phyloP scores from a whole-genome alignment of 225 moss, liverwort and hornwort species.

The Lunularia cruciata region DNA sequence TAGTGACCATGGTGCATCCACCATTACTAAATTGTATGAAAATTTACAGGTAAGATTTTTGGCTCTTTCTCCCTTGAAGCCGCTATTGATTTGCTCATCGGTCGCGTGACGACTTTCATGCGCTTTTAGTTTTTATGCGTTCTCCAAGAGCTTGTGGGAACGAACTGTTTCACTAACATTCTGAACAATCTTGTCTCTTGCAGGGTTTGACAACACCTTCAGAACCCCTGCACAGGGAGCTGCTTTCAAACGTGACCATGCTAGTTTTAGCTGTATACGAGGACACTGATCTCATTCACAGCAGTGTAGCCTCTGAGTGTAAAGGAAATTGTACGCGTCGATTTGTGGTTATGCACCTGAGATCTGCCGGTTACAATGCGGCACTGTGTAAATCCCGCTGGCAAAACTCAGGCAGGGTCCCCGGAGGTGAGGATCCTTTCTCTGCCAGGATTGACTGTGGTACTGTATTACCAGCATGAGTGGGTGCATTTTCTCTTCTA shows the following conservation, averaged over 20 bases:
- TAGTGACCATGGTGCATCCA: slow-evolving; percentile 48
- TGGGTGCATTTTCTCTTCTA: not conserved
- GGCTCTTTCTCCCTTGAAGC: not conserved
- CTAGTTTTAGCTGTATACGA: slow-evolving; percentile 56
- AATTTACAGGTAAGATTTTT: slow-evolving; percentile 52
- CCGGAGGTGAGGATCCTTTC: slow-evolving; percentile 51
- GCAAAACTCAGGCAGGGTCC: slow-evolving; percentile 52
- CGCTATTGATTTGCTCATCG: not conserved
- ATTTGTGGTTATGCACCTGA: slow-evolving; percentile 56
- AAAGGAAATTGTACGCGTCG: slow-evolving; percentile 72
- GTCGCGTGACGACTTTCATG: too few relatives aligned
- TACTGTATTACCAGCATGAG: not conserved
- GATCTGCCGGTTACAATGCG: slow-evolving; percentile 59
- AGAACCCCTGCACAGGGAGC: slow-evolving; percentile 56
- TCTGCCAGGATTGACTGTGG: not conserved
- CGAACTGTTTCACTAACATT: slow-evolving; percentile 2
- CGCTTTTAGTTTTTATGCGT: too few relatives aligned
- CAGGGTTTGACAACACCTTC: slow-evolving; percentile 66
- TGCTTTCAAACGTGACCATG: slow-evolving; percentile 53
- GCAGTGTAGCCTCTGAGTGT: slow-evolving; percentile 54
- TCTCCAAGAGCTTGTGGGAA: not conserved
- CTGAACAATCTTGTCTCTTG: slow-evolving; percentile 1
- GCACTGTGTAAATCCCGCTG: slow-evolving; percentile 71
- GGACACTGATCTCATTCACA: slow-evolving; percentile 58
- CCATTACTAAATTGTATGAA: slow-evolving; percentile 47